A percentile compares a stretch with the other conserved stretches of the same genome.
Evolutionary conservation across 1,139 yeast species (phyloP).

Genomic region (Suhomyces wounanorum): DNA sequence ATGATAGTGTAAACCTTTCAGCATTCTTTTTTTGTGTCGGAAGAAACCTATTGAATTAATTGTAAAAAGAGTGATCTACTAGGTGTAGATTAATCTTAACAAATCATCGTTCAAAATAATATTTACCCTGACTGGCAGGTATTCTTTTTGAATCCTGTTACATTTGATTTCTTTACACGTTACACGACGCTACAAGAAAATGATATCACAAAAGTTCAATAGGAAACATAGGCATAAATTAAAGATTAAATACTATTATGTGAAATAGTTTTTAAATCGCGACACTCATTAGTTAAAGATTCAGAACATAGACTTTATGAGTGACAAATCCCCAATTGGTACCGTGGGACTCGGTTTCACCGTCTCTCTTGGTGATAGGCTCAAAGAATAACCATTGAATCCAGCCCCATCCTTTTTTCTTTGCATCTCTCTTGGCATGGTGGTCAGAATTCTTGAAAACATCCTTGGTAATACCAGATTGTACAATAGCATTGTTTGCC

Average conservation of each 20-base stretch:
- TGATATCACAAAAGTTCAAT: background rate
- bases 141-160: too few species aligned
- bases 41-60: too few species aligned
- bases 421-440: slow-evolving; percentile 16
- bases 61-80: too few species aligned
- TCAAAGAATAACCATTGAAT: slow-evolving; percentile 9
- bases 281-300: background rate
- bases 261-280: background rate
- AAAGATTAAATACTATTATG: background rate
- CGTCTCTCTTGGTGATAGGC: slow-evolving; percentile 20
- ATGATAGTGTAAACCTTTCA: too few species aligned
- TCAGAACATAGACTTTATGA: slow-evolving; percentile 5
- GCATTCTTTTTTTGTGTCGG: too few species aligned
- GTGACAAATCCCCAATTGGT: slow-evolving; percentile 18
- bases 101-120: too few species aligned
- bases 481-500: slow-evolving; percentile 16
- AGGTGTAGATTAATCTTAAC: too few species aligned
- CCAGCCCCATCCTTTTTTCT: slow-evolving; percentile 14
- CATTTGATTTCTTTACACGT: too few species aligned
- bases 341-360: slow-evolving; percentile 14
- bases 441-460: slow-evolving; percentile 5
- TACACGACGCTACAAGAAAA: too few species aligned
- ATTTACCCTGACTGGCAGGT: too few species aligned
- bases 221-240: background rate
- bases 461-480: slow-evolving; percentile 8